Conservation (phyloP, 768 basidiomycete species). For the Suillus discolor region DNA sequence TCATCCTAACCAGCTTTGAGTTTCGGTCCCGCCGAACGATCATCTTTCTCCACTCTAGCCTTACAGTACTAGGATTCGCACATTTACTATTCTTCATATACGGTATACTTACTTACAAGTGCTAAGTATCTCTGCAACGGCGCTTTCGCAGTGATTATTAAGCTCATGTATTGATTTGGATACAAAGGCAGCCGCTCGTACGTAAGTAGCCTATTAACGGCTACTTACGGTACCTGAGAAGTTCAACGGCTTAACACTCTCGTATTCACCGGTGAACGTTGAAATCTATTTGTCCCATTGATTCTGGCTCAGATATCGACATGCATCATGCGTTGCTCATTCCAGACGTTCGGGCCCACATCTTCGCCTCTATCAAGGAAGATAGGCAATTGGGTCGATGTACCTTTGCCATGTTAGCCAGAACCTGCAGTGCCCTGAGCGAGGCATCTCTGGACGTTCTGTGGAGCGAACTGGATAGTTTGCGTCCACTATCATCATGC, state of each 20-base stretch:
- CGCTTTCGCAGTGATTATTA: too few species aligned
- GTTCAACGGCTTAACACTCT: background rate
- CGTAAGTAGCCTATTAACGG: background rate
- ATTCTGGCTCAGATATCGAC: background rate
- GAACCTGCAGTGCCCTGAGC: background rate
- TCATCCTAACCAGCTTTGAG: too few species aligned
- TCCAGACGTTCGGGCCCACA: background rate
- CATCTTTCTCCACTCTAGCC: too few species aligned
- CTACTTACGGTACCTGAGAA: background rate
- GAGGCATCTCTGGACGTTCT: background rate
- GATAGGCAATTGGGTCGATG: background rate
- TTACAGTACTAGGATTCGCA: too few species aligned
- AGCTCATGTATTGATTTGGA: too few species aligned
- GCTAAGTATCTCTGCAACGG: too few species aligned
- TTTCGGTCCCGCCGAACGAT: too few species aligned
- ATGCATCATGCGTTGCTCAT: constrained; percentile 2
- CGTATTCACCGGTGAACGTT: background rate
- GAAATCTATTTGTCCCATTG: background rate
- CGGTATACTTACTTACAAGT: too few species aligned
- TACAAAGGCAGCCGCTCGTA: background rate
- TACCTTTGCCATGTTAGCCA: constrained; percentile 2
- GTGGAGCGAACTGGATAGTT: constrained; percentile 6
- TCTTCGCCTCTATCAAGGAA: constrained; percentile 1
- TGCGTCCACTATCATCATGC: constrained; percentile 4
- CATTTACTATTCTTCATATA: too few species aligned